Conservation (phyloP, 345 rosid genomes). For the Brassica cretica region DNA sequence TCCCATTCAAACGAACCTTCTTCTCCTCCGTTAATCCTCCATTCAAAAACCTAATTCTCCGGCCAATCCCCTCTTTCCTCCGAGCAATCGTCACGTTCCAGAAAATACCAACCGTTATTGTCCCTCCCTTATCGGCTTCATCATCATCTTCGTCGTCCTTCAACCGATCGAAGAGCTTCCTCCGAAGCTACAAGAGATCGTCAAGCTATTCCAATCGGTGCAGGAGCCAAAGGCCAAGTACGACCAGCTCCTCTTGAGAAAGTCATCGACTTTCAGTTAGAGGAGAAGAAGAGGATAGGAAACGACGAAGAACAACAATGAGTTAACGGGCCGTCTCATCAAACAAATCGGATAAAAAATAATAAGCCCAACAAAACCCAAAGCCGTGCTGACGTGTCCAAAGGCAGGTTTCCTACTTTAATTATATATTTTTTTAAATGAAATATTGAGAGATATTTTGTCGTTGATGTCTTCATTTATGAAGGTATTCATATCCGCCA, state of each 20-base stretch:
- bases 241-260: constrained; percentile 67
- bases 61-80: constrained; percentile 22
- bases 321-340: too few relatives aligned
- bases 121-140: constrained; percentile 27
- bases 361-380: too few relatives aligned
- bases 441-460: too few relatives aligned
- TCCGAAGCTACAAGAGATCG: constrained; percentile 79
- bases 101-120: constrained; percentile 35
- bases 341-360: too few relatives aligned
- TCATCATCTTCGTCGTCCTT: constrained; percentile 41
- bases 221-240: constrained; percentile 72
- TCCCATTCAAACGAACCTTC: neutral
- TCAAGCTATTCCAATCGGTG: constrained; percentile 80
- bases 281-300: too few relatives aligned
- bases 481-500: too few relatives aligned
- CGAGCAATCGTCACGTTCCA: constrained; percentile 52
- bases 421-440: too few relatives aligned
- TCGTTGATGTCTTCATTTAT: too few relatives aligned
- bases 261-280: too few relatives aligned
- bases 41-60: constrained; percentile 40
- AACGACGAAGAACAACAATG: too few relatives aligned
- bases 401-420: neutral
- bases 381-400: too few relatives aligned
- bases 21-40: constrained; percentile 23
- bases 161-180: constrained; percentile 85